Percentiles rank a stretch among this genome's conserved stretches.
These are phyloP conservation scores for Paecilomyces dactylethromorphus DNA, from an alignment of 2,329 filamentous ascomycete genomes.

Conservation along the genomic window DNA sequence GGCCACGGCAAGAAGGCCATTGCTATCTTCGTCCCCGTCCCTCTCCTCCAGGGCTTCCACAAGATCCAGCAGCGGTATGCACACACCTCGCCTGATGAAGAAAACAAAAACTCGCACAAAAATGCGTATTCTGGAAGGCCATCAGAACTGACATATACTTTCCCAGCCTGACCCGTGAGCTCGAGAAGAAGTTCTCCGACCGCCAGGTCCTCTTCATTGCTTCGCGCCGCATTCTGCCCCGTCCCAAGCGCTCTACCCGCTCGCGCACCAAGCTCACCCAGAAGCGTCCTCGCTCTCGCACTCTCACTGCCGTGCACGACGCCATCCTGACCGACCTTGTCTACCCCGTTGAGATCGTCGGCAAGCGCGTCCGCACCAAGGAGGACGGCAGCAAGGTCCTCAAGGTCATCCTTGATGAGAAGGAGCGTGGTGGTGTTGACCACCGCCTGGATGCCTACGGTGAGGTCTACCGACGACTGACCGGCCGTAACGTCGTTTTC, in stretches of 20 bases:
- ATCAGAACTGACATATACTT: neutral
- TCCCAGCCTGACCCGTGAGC: slow-evolving; percentile 90
- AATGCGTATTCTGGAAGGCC: neutral
- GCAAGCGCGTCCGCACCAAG: slow-evolving; percentile 97
- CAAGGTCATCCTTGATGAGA: slow-evolving; percentile 99
- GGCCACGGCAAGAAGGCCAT: slow-evolving; percentile 99
- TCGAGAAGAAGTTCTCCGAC: slow-evolving; percentile 99
- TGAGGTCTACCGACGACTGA: slow-evolving; percentile 98
- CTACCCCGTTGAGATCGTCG: slow-evolving; percentile 99
- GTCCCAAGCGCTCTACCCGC: slow-evolving; percentile 96
- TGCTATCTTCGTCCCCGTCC: slow-evolving; percentile 99
- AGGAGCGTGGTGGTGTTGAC: slow-evolving; percentile 98
- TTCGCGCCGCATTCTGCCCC: slow-evolving; percentile 96
- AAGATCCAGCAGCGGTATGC: slow-evolving; percentile 98
- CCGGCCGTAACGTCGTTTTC: slow-evolving; percentile 92
- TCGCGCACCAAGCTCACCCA: slow-evolving; percentile 94
- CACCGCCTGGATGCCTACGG: slow-evolving; percentile 99
- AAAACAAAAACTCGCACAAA: neutral
- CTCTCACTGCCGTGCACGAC: slow-evolving; percentile 97
- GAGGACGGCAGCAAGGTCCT: slow-evolving; percentile 97
- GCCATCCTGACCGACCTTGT: slow-evolving; percentile 96
- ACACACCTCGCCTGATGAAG: slow-evolving; percentile 5
- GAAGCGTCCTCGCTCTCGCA: slow-evolving; percentile 97
- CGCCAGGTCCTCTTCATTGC: slow-evolving; percentile 99
- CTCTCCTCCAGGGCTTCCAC: slow-evolving; percentile 97